A percentile compares a stretch with the other conserved stretches of the same genome.
Evolutionary conservation across 202 grass and related monocot genomes (phyloP).

Genomic region (Brachypodium distachyon): DNA sequence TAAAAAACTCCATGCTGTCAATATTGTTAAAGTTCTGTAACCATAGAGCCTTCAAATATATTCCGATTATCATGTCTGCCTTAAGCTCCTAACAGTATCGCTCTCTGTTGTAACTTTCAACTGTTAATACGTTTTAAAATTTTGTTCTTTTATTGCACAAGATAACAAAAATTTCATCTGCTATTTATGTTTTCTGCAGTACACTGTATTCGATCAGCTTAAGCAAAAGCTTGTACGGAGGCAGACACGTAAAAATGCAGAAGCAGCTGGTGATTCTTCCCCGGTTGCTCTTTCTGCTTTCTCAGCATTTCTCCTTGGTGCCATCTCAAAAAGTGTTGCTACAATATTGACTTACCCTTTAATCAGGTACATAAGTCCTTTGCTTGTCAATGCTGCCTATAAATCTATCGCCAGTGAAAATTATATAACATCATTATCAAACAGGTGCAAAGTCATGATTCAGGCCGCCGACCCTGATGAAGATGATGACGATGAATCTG

Average conservation of each 20-base stretch:
- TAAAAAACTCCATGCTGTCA: not conserved
- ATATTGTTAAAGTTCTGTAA: slow-evolving; percentile 5
- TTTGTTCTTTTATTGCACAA: not conserved
- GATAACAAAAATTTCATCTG: not conserved
- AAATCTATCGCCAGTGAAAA: not conserved
- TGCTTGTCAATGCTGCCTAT: not conserved
- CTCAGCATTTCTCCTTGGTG: slow-evolving; percentile 78
- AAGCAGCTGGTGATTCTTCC: slow-evolving; percentile 35
- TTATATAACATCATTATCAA: not conserved
- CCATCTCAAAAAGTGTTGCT: slow-evolving; percentile 81
- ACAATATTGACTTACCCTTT: slow-evolving; percentile 89
- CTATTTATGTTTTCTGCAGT: slow-evolving; percentile 48
- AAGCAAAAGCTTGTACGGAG: slow-evolving; percentile 58
- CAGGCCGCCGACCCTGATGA: slow-evolving; percentile 63
- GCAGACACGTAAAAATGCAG: slow-evolving; percentile 28
- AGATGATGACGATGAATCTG: slow-evolving; percentile 22
- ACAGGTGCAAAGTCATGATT: slow-evolving; percentile 99
- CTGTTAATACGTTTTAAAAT: not conserved
- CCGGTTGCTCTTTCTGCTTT: slow-evolving; percentile 75
- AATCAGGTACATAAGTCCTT: slow-evolving; percentile 65
- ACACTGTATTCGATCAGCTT: slow-evolving; percentile 95
- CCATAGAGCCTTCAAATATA: not conserved
- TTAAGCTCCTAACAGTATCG: not conserved
- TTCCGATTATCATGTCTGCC: not conserved
- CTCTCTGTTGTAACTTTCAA: not conserved